phyloP scores from a whole-genome alignment of 768 basidiomycete genomes.

The Lactifluus pinguis region DNA sequence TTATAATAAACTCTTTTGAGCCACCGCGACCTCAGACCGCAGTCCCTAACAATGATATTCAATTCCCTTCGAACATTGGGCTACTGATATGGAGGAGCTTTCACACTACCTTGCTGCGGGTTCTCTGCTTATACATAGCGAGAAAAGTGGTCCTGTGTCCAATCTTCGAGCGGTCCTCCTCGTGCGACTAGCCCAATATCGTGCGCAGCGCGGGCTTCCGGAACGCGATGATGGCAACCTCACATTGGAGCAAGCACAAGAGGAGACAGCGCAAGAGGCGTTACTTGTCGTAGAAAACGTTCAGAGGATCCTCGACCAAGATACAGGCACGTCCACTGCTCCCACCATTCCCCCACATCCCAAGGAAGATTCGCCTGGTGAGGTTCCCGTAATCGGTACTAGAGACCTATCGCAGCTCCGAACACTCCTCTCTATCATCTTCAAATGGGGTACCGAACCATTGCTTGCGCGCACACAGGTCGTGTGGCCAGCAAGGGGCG shows the following conservation, averaged over 20 bases:
- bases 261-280: conserved; percentile 15
- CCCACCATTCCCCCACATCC: background rate
- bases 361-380: conserved; percentile 1
- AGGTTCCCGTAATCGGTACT: conserved; percentile 43
- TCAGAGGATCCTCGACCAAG: conserved; percentile 16
- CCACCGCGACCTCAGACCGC: no score
- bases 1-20: no score
- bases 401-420: conserved; percentile 56
- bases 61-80: background rate
- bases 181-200: conserved; percentile 13
- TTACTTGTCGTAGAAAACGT: conserved; percentile 13
- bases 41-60: background rate
- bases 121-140: conserved; percentile 11
- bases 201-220: conserved; percentile 8
- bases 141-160: conserved; percentile 2
- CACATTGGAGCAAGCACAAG: conserved; percentile 12
- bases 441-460: conserved; percentile 63
- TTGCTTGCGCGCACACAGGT: conserved; percentile 37
- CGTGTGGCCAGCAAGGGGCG: conserved; percentile 31
- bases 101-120: conserved; percentile 9
- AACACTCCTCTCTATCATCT: conserved; percentile 55
- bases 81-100: conserved; percentile 11
- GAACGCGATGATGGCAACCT: background rate
- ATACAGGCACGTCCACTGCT: background rate
- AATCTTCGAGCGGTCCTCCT: conserved; percentile 14